A percentile compares a stretch with the other conserved stretches of the same genome.
These are phyloP conservation scores for Pholiota molesta DNA, from an alignment of 768 basidiomycete species.

Conservation along the genomic window DNA sequence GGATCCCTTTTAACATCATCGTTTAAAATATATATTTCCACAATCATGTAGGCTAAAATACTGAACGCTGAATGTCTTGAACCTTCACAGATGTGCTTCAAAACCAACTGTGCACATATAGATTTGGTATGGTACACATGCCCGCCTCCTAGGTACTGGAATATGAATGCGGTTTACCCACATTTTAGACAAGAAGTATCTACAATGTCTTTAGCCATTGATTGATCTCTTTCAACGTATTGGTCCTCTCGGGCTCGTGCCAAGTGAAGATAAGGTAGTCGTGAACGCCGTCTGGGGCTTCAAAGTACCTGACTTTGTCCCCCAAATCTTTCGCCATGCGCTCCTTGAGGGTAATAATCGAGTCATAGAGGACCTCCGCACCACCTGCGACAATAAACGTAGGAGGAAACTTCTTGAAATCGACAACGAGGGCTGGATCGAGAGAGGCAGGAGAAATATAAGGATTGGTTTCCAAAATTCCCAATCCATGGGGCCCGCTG, in stretches of 20 bases:
- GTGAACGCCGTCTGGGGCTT: constrained; percentile 54
- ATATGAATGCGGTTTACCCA: no score
- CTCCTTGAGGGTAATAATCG: constrained; percentile 44
- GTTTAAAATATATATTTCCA: no score
- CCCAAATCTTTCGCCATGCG: constrained; percentile 57
- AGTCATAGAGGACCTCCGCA: constrained; percentile 57
- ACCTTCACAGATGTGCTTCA: no score
- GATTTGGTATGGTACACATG: constrained; percentile 15
- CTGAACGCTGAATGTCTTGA: no score
- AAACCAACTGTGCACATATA: constrained; percentile 9
- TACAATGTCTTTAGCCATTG: constrained; percentile 35
- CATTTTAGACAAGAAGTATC: no score
- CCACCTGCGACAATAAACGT: constrained; percentile 63
- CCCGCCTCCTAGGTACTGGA: no score
- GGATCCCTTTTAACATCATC: no score
- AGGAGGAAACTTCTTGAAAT: constrained; percentile 60
- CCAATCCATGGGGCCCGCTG: constrained; percentile 48
- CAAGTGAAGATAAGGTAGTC: constrained; percentile 53
- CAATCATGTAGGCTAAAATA: no score
- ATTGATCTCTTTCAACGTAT: constrained; percentile 51
- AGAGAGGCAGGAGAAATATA: constrained; percentile 65
- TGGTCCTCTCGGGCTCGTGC: constrained; percentile 56
- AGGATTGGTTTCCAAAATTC: constrained; percentile 44
- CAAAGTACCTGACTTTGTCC: constrained; percentile 49
- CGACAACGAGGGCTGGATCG: constrained; percentile 34